Base-by-base conservation (phyloP, 352 stramenopile genomes). In the Phytophthora boehmeriae region DNA sequence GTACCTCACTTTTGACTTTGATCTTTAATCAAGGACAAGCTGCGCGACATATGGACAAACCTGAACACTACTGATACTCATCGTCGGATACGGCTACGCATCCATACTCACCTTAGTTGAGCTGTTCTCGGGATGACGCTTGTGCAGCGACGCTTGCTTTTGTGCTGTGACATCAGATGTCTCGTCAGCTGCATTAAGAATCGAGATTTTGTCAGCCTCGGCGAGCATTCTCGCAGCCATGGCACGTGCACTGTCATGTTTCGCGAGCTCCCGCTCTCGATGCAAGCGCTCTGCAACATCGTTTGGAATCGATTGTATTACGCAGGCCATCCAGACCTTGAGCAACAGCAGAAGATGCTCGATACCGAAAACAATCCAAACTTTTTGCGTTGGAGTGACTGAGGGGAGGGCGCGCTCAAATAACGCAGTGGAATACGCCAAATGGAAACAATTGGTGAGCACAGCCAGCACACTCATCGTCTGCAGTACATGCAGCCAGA, bases 391-490 rank as follows among this genome's bases (percentile, higher is more conserved):
- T 0, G 61, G 13, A 0, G 63, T 73, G 22, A 84, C 62, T 0
- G 20, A 13, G 1, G 80, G 73, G 1, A 77, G 36, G 2, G 83
- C 63, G 1, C 75, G 72, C 71, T 92, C 80, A 30, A 93, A 39
- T 28, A 88, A 59, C 30, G 80, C 89, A 23, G 82, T 95, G 20
- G 83, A 92, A 66, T 93, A 91, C 5, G 84, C 92, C 65, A 99
- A 89, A 46, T 98, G 83, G 55, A 96, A 91, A 59, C 93, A 98
- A 69, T 98, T 99, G 51, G 96, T 99, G 42, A 98, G 76, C 58
- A 99, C 90, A 9, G 92, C 95, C 67, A 98, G 80, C 4, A 98
- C 88, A 25, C 91, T 97, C 72, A 98, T 97, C 71, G 98, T 85
- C 71, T 99, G 93, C 22, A 99, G 79, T 49, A 99, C 89, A 27